Percentiles rank a stretch among this genome's conserved stretches.
phyloP scores from a whole-genome alignment of 768 basidiomycete species.

The Boletellus emodensis region DNA sequence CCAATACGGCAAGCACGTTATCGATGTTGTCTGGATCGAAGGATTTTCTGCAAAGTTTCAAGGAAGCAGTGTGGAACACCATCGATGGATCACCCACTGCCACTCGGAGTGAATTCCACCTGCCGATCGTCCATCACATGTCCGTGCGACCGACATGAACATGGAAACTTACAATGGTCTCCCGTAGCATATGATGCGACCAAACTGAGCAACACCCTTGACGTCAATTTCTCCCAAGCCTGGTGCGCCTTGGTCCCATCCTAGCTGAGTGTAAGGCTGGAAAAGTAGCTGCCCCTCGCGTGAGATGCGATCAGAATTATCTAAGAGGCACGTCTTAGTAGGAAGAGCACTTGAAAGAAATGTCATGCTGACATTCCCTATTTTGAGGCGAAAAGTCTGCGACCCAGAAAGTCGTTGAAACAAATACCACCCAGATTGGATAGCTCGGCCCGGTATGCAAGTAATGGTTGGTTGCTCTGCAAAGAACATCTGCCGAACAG shows the following conservation, averaged over 20 bases:
- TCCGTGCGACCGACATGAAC: no score
- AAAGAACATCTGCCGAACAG: conserved; percentile 4
- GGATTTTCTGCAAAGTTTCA: not conserved
- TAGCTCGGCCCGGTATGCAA: not conserved
- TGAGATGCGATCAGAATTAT: conserved; percentile 2
- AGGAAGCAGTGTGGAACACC: no score
- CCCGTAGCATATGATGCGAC: not conserved
- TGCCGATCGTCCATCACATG: not conserved
- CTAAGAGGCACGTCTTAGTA: not conserved
- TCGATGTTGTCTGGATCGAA: not conserved
- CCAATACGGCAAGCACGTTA: not conserved
- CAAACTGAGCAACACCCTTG: not conserved
- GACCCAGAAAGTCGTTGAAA: conserved; percentile 11
- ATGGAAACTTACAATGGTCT: not conserved
- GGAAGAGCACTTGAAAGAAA: no score
- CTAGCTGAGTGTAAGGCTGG: conserved; percentile 5
- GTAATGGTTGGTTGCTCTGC: conserved; percentile 4
- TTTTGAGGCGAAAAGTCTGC: conserved; percentile 5
- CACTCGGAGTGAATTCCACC: not conserved
- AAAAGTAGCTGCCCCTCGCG: not conserved
- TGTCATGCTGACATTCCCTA: not conserved
- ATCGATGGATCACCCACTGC: no score
- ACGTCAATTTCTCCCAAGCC: not conserved
- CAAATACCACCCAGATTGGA: conserved; percentile 14
- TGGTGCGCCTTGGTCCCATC: conserved; percentile 16